Evolutionary conservation across 78 protist species (phyloP).

Genomic region (Cyanophora paradoxa): DNA sequence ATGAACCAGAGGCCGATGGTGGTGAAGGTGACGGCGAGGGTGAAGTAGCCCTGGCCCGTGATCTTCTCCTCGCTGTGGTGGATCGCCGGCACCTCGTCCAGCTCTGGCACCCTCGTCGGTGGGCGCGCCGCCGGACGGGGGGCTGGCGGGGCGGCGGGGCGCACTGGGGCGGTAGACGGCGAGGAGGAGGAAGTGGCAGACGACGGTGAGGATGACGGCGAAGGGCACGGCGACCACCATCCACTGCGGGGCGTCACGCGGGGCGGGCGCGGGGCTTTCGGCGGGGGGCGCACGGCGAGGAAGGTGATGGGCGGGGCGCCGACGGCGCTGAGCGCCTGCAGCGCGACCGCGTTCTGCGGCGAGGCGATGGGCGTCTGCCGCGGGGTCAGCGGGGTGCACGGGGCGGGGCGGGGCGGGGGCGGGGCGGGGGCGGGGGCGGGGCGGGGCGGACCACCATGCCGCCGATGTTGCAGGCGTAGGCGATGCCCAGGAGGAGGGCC

Average conservation of each 20-base stretch:
- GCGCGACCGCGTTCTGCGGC: slow-evolving; percentile 18
- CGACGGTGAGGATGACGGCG: not conserved
- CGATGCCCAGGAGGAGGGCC: slow-evolving; percentile 11
- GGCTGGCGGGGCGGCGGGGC: not conserved
- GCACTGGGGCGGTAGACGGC: no score
- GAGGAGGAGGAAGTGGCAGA: not conserved
- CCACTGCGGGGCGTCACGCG: no score
- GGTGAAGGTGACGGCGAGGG: not conserved
- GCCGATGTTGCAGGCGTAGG: slow-evolving; percentile 24
- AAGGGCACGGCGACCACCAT: not conserved
- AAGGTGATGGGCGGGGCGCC: not conserved
- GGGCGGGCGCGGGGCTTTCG: no score
- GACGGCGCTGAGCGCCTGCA: not conserved
- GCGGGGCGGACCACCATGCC: no score
- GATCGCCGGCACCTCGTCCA: not conserved
- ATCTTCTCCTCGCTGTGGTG: not conserved
- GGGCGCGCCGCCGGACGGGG: not conserved
- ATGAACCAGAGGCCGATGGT: not conserved
- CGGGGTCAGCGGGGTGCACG: no score
- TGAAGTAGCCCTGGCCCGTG: not conserved
- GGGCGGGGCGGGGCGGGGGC: no score
- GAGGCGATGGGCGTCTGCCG: slow-evolving; percentile 16
- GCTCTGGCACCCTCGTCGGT: not conserved
- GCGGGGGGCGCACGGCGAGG: no score
- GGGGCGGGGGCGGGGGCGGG: no score